Evolutionary conservation across 2,329 filamentous ascomycete species (phyloP), one percentile per base, ranked within the genome.

Genomic region (Periglandula ipomoeae): DNA sequence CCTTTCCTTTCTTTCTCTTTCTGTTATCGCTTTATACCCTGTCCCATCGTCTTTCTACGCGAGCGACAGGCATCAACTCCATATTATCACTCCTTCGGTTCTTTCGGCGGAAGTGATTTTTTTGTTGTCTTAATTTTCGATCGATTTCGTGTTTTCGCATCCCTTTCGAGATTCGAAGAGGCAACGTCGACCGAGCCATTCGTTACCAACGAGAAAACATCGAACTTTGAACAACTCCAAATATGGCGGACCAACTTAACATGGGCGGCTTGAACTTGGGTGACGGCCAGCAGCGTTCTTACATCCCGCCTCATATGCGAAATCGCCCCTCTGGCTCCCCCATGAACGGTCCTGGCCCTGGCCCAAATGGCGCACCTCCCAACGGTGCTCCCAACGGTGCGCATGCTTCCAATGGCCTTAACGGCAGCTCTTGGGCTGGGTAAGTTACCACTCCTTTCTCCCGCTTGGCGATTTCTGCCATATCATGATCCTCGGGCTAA

Each of bases 301-400:
- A 93, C 75, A 89, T 93, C 58, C 87, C 87, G 57, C 87, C 87
- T 68, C 88, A 93, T 70, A 82, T 90, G 76, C 83, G 87, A 64
- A 73, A 71, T 60, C 78, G 79, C 48, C 63, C 61, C 35, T 42
- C 44, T 44, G 40, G 37, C 27, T 38, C 46, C 32, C 45, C 49
- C 4, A 50, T 48, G 23, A 48, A 41, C 34, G 45, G 40, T 5
- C 44, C 48, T 13, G 26, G 38, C 13, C 41, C 50, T 50, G 30
- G 26, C 22, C 51, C 54, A 23, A 50, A 48, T 35, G 54, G 52
- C 42, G 53, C 53, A 44, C 54, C 59, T 44, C 53, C 58, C 32
- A 55, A 52, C 34, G 58, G 58, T 50, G 56, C 53, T 23, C 55
- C 52, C 27, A 49, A 50, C 32, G 54, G 51, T 41, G 53, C 53